These are phyloP conservation scores for Cicer judaicum DNA, from an alignment of 306 rosid species.

Conservation along the genomic window DNA sequence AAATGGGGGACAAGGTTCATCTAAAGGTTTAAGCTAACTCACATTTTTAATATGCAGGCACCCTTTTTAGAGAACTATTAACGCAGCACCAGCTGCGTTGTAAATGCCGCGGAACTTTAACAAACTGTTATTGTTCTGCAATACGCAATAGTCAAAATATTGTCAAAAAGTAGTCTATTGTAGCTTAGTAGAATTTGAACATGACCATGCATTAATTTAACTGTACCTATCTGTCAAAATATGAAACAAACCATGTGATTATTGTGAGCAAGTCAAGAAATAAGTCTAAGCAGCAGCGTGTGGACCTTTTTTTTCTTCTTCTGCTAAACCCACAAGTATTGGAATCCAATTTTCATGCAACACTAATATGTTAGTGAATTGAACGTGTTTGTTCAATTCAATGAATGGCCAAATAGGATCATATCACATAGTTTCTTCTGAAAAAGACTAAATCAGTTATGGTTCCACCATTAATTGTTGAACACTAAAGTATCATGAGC, in stretches of 20 bases:
- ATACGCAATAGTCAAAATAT: too few relatives aligned
- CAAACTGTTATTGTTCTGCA: too few relatives aligned
- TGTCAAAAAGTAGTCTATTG: too few relatives aligned
- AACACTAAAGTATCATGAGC: constrained; percentile 30
- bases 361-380: constrained; percentile 32
- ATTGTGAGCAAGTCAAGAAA: constrained; percentile 48
- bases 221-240: constrained; percentile 22
- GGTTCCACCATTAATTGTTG: constrained; percentile 37
- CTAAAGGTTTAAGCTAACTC: too few relatives aligned
- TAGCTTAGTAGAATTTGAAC: background rate
- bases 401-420: constrained; percentile 20
- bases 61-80: too few relatives aligned
- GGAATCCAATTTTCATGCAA: constrained; percentile 66
- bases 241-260: constrained; percentile 36
- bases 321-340: constrained; percentile 43
- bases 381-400: constrained; percentile 30
- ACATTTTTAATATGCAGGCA: too few relatives aligned
- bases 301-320: constrained; percentile 52
- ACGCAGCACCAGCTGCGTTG: too few relatives aligned
- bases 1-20: too few relatives aligned
- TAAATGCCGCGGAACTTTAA: too few relatives aligned
- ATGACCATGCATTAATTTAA: constrained; percentile 10
- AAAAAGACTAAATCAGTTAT: constrained; percentile 39
- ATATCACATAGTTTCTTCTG: constrained; percentile 36
- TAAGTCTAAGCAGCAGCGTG: constrained; percentile 69